Base-by-base conservation (phyloP, 164 flowering plant genomes). In the Sextonia rubra region DNA sequence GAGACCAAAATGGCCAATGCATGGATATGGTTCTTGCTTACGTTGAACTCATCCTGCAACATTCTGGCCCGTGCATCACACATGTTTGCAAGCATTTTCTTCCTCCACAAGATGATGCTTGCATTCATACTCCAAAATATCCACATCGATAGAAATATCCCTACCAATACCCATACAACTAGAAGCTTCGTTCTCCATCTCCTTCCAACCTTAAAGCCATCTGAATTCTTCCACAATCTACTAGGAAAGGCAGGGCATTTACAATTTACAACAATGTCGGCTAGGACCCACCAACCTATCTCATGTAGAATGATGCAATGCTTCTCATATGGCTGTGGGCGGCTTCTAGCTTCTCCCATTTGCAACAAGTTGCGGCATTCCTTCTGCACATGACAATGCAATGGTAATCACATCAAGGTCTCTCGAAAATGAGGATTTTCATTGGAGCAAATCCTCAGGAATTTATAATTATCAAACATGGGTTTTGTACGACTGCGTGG, bases 1-100 rank as follows among this genome's bases (percentile, higher is more conserved):
- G 99, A 95, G 62, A 93, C 87, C 8, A 95, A 87, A 74, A 92
- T 86, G 44, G 99, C 94, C 79, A 95, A 78, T 14, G 99, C 94
- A 81, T 90, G 96, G n/a, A 95, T 94, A 84, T 95, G 99, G 74
- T 95, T 93, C 90, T 91, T 79, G 85, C 99, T 93, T 37, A 90
- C 98, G 78, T 90, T 93, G 81, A 95, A 95, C 80, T 93, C 96
- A 80, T 95, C 99, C 73, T 95, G 99, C 79, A 92, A 76, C 99
- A 95, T 91, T 18, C 97, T 81, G 24, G 99, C 96, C 70, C 99
- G 80, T 75, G 92, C 92, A 65, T 92, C 99, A 76, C 99, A 95
- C 99, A 92, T 92, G 84, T 85, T 92, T 55, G 84, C 76, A 12
- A 95, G 86, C 27, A 84, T 85, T 76, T 87, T 93, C 73, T 71